Evolutionary conservation across 2,329 filamentous ascomycete species (phyloP).

Genomic region (Paraphaeosphaeria minitans): DNA sequence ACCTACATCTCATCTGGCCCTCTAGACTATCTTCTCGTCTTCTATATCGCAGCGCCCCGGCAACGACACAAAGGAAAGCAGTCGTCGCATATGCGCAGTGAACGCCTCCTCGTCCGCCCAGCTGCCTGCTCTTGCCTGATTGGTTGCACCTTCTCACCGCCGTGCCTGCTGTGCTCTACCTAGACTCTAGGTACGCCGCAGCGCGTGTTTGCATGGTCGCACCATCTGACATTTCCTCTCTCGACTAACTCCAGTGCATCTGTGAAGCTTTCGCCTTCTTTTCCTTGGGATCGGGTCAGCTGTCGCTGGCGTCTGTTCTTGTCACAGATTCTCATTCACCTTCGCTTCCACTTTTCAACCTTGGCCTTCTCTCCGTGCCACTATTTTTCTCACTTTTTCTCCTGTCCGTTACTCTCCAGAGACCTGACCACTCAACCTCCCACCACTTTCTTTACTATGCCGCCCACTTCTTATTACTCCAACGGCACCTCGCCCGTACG

Average conservation of each 20-base stretch:
- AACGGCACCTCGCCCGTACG: slow-evolving; percentile 1
- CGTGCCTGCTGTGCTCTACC: slow-evolving; percentile 1
- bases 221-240: neutral
- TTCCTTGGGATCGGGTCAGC: neutral
- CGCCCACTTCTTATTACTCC: slow-evolving; percentile 17
- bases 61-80: neutral
- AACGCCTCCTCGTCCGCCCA: neutral
- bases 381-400: slow-evolving; percentile 2
- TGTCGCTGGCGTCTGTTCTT: neutral
- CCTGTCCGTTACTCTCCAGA: neutral
- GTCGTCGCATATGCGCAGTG: neutral
- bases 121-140: neutral
- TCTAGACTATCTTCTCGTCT: too few species aligned
- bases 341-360: neutral
- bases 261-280: neutral
- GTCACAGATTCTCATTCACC: neutral
- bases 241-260: neutral
- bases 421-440: too few species aligned
- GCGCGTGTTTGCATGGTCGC: slow-evolving; percentile 11
- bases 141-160: slow-evolving; percentile 11
- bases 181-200: too few species aligned
- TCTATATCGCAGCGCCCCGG: neutral
- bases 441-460: slow-evolving; percentile 15
- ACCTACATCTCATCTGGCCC: too few species aligned
- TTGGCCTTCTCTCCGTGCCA: neutral